Conservation (phyloP, 2,329 filamentous ascomycete species). For the Endocalyx cinctus region DNA sequence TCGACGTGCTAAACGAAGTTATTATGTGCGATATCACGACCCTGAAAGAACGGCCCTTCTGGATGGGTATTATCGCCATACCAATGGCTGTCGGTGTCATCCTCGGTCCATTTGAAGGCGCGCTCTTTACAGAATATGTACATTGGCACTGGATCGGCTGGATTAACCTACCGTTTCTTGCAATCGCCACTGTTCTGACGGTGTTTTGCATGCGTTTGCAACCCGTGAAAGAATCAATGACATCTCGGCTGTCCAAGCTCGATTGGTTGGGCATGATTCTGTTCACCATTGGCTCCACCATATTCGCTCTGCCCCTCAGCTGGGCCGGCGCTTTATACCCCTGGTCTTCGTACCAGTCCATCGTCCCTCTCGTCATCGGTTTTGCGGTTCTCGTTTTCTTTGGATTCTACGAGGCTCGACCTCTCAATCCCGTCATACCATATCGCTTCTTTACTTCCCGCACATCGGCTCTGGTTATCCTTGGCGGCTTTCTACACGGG, state of each 20-base stretch:
- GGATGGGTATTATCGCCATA: constrained; percentile 20
- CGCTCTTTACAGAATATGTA: constrained; percentile 19
- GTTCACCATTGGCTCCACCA: constrained; percentile 18
- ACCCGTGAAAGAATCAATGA: constrained; percentile 10
- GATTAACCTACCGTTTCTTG: constrained; percentile 25
- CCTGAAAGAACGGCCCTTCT: constrained; percentile 25
- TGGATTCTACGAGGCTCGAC: constrained; percentile 23
- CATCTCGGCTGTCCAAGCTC: constrained; percentile 15
- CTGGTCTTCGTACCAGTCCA: constrained; percentile 28
- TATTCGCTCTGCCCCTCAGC: constrained; percentile 26
- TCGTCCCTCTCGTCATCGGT: constrained; percentile 28
- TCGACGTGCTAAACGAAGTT: constrained; percentile 26
- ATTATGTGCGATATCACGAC: constrained; percentile 30
- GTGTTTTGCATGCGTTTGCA: constrained; percentile 16
- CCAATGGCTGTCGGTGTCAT: constrained; percentile 24
- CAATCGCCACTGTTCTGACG: constrained; percentile 10
- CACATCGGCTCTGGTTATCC: constrained; percentile 18
- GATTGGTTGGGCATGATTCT: constrained; percentile 28
- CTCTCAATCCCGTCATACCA: constrained; percentile 26
- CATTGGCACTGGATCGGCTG: constrained; percentile 27
- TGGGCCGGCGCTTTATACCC: constrained; percentile 30
- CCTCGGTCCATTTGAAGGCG: constrained; percentile 25
- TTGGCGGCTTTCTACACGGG: constrained; percentile 27
- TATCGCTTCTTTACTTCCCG: constrained; percentile 24
- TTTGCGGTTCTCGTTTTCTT: constrained; percentile 21